A percentile compares a stretch with the other conserved stretches of the same genome.
Evolutionary conservation across 345 rosid species (phyloP).

Genomic region (Alliaria petiolata): DNA sequence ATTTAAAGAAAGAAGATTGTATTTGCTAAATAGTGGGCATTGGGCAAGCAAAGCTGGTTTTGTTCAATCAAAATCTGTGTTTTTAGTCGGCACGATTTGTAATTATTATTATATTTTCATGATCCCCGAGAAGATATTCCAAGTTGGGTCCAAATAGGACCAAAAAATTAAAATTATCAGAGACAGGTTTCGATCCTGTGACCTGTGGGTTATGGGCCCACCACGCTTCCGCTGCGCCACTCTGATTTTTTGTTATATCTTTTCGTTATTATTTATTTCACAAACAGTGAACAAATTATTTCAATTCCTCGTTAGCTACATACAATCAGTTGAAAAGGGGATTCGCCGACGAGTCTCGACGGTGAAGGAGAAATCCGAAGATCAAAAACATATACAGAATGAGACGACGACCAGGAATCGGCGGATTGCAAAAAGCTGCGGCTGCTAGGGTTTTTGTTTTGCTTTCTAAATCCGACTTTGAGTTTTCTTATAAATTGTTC

Average conservation of each 20-base stretch:
- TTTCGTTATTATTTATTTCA: no score
- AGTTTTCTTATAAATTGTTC: background rate
- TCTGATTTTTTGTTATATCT: conserved; percentile 33
- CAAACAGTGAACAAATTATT: no score
- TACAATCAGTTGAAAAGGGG: no score
- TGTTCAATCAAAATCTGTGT: no score
- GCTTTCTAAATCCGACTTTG: background rate
- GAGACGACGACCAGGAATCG: conserved; percentile 85
- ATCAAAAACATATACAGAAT: conserved; percentile 16
- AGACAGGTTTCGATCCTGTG: conserved; percentile 78
- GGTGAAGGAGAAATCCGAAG: background rate
- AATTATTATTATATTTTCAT: no score
- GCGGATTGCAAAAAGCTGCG: conserved; percentile 76
- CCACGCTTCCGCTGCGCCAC: conserved; percentile 87
- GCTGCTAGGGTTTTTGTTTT: conserved; percentile 60
- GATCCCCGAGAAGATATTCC: no score
- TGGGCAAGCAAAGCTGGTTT: no score
- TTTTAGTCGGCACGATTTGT: no score
- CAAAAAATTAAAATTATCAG: conserved; percentile 6
- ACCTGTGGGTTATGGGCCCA: conserved; percentile 83
- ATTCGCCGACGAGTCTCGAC: background rate
- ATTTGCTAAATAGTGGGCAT: no score
- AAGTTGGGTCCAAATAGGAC: no score
- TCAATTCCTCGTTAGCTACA: no score
- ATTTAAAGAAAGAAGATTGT: no score